These are phyloP conservation scores for Lumnitzera littorea DNA, from an alignment of 345 rosid genomes.

Conservation along the genomic window DNA sequence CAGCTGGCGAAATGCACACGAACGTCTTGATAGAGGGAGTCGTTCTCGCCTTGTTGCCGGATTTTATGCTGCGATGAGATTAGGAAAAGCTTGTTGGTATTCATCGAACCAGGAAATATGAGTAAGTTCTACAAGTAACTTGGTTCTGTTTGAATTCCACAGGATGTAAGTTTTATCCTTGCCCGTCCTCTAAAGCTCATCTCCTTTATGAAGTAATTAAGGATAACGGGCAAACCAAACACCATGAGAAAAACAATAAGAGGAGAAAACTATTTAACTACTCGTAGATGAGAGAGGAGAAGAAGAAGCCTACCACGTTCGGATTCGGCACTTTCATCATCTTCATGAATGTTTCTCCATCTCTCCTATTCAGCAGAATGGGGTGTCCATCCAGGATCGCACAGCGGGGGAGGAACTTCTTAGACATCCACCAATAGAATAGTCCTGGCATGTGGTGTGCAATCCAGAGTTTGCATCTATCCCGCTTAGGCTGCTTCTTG, in stretches of 20 bases:
- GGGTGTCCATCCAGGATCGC: constrained; percentile 23
- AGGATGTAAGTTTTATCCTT: no score
- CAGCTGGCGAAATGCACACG: constrained; percentile 39
- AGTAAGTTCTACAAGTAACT: no score
- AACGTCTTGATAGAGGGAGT: constrained; percentile 40
- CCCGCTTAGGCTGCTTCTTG: constrained; percentile 26
- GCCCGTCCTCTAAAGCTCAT: no score
- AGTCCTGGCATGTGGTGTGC: constrained; percentile 42
- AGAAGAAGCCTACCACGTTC: constrained; percentile 19
- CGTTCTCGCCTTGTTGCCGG: constrained; percentile 37
- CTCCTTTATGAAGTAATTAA: no score
- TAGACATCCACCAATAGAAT: constrained; percentile 55
- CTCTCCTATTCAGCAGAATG: constrained; percentile 18
- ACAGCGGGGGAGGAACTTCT: constrained; percentile 41
- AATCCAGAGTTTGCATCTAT: constrained; percentile 33
- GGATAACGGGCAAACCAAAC: not conserved
- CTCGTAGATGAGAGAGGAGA: not conserved
- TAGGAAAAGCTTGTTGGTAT: not conserved
- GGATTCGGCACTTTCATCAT: constrained; percentile 25
- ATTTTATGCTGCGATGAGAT: constrained; percentile 16
- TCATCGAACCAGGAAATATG: no score
- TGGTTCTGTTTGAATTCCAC: no score
- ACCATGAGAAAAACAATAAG: not conserved
- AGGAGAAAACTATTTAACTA: not conserved
- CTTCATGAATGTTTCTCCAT: constrained; percentile 20